These are phyloP conservation scores for Fonsecaea multimorphosa DNA, from an alignment of 2,329 filamentous ascomycete species.

Conservation along the genomic window DNA sequence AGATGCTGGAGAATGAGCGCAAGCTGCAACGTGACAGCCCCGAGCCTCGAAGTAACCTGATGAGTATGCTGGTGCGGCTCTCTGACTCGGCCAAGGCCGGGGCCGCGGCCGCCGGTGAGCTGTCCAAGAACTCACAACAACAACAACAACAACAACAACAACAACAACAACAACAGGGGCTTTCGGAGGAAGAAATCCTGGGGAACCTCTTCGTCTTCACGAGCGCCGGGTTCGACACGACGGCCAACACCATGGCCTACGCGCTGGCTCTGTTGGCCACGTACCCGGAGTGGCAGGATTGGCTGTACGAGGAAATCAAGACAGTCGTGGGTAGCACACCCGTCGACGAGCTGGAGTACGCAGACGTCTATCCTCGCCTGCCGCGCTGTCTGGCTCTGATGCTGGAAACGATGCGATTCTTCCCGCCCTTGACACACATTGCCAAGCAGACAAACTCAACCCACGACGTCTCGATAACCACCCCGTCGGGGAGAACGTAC, in stretches of 20 bases:
- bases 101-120: not conserved
- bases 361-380: slow-evolving; percentile 51
- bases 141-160: no score
- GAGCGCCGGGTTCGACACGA: slow-evolving; percentile 49
- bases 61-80: slow-evolving; percentile 33
- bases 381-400: slow-evolving; percentile 57
- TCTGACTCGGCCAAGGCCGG: slow-evolving; percentile 15
- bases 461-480: slow-evolving; percentile 43
- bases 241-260: slow-evolving; percentile 58
- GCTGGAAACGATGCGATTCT: slow-evolving; percentile 54
- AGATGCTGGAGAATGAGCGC: slow-evolving; percentile 43
- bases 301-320: slow-evolving; percentile 59
- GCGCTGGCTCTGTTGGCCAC: slow-evolving; percentile 55
- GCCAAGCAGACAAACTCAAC: slow-evolving; percentile 42
- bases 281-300: slow-evolving; percentile 58
- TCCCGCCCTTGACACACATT: slow-evolving; percentile 49
- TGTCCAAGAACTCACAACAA: no score
- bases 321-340: slow-evolving; percentile 42
- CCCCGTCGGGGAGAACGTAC: slow-evolving; percentile 40
- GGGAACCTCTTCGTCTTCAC: slow-evolving; percentile 40
- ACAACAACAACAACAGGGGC: no score
- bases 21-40: slow-evolving; percentile 29
- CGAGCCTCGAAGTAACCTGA: slow-evolving; percentile 42
- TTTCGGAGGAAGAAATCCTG: slow-evolving; percentile 35
- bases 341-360: slow-evolving; percentile 49